Evolutionary conservation across 371 early-diverging fungal species (phyloP).

Genomic region (Mortierella sp.): DNA sequence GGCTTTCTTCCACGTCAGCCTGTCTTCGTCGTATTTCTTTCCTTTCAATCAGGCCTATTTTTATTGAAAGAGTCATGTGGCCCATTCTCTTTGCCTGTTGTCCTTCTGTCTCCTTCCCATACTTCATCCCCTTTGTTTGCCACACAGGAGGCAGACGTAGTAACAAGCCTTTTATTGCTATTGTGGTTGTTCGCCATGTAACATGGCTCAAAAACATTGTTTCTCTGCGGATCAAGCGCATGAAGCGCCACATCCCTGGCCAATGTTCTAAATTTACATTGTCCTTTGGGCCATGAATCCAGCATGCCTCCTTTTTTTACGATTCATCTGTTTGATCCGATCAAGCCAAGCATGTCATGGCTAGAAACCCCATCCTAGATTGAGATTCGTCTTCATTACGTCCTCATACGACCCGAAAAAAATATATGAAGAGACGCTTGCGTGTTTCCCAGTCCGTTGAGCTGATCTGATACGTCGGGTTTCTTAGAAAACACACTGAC

Average conservation of each 20-base stretch:
- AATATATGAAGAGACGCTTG: slow-evolving; percentile 25
- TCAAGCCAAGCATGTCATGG: too few relatives aligned
- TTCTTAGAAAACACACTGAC: slow-evolving; percentile 7
- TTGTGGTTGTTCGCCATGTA: not conserved
- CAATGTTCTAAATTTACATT: not conserved
- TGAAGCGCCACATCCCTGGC: too few relatives aligned
- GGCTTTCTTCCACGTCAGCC: not conserved
- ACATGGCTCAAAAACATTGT: not conserved
- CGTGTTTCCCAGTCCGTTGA: slow-evolving; percentile 11
- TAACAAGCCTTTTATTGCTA: too few relatives aligned
- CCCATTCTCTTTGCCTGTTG: too few relatives aligned
- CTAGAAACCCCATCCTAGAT: too few relatives aligned
- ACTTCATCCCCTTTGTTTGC: not conserved
- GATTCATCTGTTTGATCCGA: too few relatives aligned
- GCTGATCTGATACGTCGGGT: slow-evolving; percentile 31
- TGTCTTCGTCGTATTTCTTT: not conserved
- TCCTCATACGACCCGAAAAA: not conserved
- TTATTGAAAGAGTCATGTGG: too few relatives aligned
- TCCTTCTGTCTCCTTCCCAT: too few relatives aligned
- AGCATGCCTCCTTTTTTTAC: slow-evolving; percentile 1
- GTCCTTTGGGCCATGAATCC: not conserved
- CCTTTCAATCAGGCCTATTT: too few relatives aligned
- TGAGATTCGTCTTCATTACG: too few relatives aligned
- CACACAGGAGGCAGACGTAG: too few relatives aligned
- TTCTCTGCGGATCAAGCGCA: not conserved